Base-by-base conservation (phyloP, 176 grass and related monocot species). In the Phoenix roebelenii region DNA sequence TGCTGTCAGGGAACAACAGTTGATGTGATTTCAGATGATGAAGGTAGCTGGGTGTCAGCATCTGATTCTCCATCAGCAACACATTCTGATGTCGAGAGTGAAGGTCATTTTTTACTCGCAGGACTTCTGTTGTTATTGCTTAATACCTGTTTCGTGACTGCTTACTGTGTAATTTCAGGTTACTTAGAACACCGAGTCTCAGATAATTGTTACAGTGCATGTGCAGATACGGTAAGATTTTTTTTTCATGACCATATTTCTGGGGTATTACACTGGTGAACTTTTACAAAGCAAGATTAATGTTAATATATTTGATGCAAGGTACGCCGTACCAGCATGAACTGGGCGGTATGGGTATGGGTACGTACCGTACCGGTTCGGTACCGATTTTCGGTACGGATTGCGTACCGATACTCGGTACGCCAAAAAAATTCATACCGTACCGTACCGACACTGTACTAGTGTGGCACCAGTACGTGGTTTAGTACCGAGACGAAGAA, bases 21-120 rank as follows among this genome's bases (percentile, higher is more conserved):
- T 49, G 64, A 58, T 54, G 58, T 57, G 55, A 52, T 64, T 52
- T 67, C 76, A 3, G 70, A 80, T 56, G 73, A 80, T 55, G 70
- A 80, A 73, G 57, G 60, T 18, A 80, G 56, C 55, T 80, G 61
- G 48, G 52, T 57, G 15, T 62, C 23, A 3, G 54, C 58, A 73
- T 61, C 56, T 29, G 64, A 49, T 54, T 66, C 70, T 68, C 16
- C 63, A 50, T 74, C 77, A 30, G 68, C 55, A 67, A 50, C 59
- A 49, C 22, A 55, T 63, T 61, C 69, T 29, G 63, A 80, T 68
- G 51, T 39, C 26, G 77, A 80, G 14, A 58, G 66, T 35, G 69
- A 74, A 67, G 77, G 77, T 71, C 59, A 59, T 19, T 52, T 73
- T 50, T 67, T 50, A 44, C 35, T 44, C 35, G 3, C 35, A 14